phyloP scores from a whole-genome alignment of 129 eudicot species.

The Arctium minus region DNA sequence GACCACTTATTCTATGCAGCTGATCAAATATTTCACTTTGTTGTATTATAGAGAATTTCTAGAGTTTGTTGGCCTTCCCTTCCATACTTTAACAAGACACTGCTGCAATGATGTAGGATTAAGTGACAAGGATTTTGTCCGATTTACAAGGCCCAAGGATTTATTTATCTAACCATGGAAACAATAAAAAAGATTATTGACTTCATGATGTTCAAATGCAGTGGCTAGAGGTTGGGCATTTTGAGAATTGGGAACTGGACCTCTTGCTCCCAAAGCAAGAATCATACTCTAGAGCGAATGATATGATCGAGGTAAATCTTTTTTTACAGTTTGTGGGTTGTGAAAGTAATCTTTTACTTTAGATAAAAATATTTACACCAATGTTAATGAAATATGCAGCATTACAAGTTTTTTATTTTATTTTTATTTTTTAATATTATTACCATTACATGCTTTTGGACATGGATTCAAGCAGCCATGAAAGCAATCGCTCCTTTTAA shows the following conservation, averaged over 20 bases:
- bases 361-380: not conserved
- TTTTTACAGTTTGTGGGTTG: no score
- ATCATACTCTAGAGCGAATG: constrained; percentile 85
- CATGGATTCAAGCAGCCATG: no score
- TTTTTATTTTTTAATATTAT: not conserved
- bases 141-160: not conserved
- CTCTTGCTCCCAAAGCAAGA: constrained; percentile 87
- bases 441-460: not conserved
- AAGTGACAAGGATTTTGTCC: not conserved
- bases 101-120: not conserved
- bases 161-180: not conserved
- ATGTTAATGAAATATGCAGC: not conserved
- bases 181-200: not conserved
- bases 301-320: no score
- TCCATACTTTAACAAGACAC: not conserved
- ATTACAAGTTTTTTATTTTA: constrained; percentile 58
- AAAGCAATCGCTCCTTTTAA: no score
- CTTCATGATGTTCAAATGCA: no score
- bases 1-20: not conserved
- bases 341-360: not conserved
- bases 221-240: constrained; percentile 20
- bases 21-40: not conserved
- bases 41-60: not conserved
- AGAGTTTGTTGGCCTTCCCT: not conserved
- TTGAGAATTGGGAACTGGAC: constrained; percentile 73